A percentile compares a stretch with the other conserved stretches of the same genome.
Evolutionary conservation across 441 rosid genomes (phyloP).

Genomic region (Adansonia gregorii): DNA sequence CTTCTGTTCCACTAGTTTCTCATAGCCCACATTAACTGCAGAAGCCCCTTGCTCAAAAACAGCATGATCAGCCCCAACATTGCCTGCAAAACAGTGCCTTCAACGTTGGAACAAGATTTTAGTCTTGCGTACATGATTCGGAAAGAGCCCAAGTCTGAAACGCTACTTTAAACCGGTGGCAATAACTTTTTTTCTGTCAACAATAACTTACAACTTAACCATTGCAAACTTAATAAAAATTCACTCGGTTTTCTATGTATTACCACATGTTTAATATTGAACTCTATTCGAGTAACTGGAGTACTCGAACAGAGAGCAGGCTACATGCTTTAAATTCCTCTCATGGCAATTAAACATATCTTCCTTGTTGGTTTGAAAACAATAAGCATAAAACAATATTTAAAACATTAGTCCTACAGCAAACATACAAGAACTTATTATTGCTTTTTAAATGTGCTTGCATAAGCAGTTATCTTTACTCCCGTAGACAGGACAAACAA

Average conservation of each 20-base stretch:
- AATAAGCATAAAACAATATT: not conserved
- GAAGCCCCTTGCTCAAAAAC: constrained; percentile 97
- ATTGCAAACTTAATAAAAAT: not conserved
- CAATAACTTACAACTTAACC: not conserved
- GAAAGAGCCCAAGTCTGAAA: not conserved
- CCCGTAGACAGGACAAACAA: not conserved
- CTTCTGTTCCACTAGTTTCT: constrained; percentile 48
- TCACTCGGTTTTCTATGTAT: not conserved
- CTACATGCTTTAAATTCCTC: constrained; percentile 3
- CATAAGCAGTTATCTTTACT: not conserved
- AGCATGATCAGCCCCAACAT: constrained; percentile 89
- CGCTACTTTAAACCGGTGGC: not conserved
- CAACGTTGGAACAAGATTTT: not conserved
- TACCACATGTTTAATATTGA: not conserved
- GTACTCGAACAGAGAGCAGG: not conserved
- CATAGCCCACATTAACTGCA: constrained; percentile 79
- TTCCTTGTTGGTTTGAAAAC: not conserved
- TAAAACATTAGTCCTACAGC: not conserved
- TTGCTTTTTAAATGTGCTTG: not conserved
- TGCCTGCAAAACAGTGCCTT: constrained; percentile 27
- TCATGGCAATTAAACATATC: not conserved
- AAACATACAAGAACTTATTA: not conserved
- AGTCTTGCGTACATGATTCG: not conserved
- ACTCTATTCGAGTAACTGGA: not conserved
- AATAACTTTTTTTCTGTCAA: not conserved